phyloP scores from a whole-genome alignment of 1,139 yeast species.

The Meyerozyma smithsonii region DNA sequence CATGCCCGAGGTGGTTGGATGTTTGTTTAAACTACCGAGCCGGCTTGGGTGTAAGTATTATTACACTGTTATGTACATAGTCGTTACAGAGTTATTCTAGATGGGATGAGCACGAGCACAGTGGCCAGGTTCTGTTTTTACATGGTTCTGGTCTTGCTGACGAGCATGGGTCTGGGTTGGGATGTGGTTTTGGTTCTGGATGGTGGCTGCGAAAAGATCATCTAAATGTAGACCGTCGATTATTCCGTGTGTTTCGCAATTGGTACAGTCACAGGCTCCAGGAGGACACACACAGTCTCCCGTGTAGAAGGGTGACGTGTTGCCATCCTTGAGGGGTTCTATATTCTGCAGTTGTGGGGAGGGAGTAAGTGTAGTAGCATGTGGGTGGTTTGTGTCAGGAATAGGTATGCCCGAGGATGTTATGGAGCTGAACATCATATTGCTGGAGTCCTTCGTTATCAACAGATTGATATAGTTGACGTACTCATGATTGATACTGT shows the following conservation, averaged over 20 bases:
- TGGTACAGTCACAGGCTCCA: conserved; percentile 45
- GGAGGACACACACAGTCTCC: conserved; percentile 43
- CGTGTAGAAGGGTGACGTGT: no score
- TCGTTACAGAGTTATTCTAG: not conserved
- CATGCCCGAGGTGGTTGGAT: not conserved
- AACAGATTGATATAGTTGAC: conserved; percentile 5
- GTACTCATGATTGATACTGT: conserved; percentile 10
- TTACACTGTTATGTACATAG: no score
- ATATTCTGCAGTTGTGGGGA: no score
- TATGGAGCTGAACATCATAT: not conserved
- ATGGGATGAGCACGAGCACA: not conserved
- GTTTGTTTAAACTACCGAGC: no score
- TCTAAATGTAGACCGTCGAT: conserved; percentile 45
- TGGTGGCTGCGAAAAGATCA: conserved; percentile 20
- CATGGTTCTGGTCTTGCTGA: not conserved
- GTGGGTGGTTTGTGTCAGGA: no score
- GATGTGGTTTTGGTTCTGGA: no score
- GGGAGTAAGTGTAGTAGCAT: no score
- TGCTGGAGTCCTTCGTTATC: not conserved
- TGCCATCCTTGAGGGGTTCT: no score
- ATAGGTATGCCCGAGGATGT: not conserved
- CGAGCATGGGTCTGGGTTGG: no score
- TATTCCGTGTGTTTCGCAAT: conserved; percentile 54
- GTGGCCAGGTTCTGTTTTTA: not conserved
- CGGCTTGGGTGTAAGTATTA: no score